A percentile compares a stretch with the other conserved stretches of the same genome.
These are phyloP conservation scores for Fragaria nilgerrensis DNA, from an alignment of 306 rosid species.

Conservation along the genomic window DNA sequence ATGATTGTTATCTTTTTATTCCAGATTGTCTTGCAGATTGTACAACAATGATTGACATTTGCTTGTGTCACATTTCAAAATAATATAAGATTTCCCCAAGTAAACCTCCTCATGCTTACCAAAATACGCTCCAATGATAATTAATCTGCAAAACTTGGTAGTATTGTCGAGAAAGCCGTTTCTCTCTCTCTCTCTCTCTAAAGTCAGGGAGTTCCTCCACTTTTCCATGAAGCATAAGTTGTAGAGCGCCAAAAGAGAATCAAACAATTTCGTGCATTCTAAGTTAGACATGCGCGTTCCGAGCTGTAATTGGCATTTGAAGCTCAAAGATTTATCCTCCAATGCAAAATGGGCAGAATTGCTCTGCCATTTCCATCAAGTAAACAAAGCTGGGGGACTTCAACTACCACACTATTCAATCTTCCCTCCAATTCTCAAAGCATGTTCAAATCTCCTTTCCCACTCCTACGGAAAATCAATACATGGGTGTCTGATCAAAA, in stretches of 20 bases:
- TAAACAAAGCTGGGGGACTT: conserved; percentile 22
- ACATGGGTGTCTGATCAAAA: conserved; percentile 40
- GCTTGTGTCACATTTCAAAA: no score
- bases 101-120: no score
- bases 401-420: conserved; percentile 20
- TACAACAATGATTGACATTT: no score
- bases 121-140: no score
- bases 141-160: no score
- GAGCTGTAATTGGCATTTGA: conserved; percentile 21
- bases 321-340: conserved; percentile 31
- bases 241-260: neutral
- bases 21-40: no score
- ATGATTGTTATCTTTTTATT: no score
- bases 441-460: conserved; percentile 34
- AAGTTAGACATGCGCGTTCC: conserved; percentile 28
- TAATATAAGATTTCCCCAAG: no score
- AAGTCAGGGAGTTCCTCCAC: no score
- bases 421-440: conserved; percentile 38
- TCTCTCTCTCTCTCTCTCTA: no score
- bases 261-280: neutral
- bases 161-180: no score
- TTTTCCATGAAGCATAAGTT: no score
- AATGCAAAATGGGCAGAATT: conserved; percentile 38
- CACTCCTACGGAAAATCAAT: conserved; percentile 23
- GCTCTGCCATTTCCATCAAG: conserved; percentile 8